phyloP scores from a whole-genome alignment of 805 yeast genomes.

The Saccharomycopsis schoenii region DNA sequence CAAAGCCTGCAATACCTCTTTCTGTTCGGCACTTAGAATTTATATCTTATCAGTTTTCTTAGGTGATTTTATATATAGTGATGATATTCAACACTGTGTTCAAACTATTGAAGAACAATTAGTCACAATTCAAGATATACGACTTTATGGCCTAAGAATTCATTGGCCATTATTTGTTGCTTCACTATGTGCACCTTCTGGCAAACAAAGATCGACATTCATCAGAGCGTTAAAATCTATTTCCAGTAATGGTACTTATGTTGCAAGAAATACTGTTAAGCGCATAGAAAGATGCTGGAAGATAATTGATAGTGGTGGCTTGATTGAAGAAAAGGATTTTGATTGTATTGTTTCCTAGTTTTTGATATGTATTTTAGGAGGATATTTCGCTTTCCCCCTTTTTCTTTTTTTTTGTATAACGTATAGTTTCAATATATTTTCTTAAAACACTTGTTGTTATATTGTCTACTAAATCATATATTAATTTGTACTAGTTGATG shows the following conservation, averaged over 20 bases:
- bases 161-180: conserved; percentile 5
- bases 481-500: too few relatives aligned
- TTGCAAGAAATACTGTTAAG: conserved; percentile 3
- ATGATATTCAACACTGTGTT: background rate
- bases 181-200: conserved; percentile 2
- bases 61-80: background rate
- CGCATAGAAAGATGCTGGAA: conserved; percentile 5
- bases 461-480: too few relatives aligned
- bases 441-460: too few relatives aligned
- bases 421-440: background rate
- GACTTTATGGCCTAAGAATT: background rate
- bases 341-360: background rate
- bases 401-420: background rate
- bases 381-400: background rate
- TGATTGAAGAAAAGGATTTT: conserved; percentile 1
- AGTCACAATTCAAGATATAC: background rate
- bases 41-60: conserved; percentile 5
- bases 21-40: conserved; percentile 2
- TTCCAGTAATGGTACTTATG: conserved; percentile 3
- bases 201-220: conserved; percentile 1
- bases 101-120: conserved; percentile 2
- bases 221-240: background rate
- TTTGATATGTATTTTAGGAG: background rate
- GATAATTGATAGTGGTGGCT: conserved; percentile 2
- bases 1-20: background rate